Conservation (phyloP, 2,329 filamentous ascomycete species). For the Sclerotinia minor region DNA sequence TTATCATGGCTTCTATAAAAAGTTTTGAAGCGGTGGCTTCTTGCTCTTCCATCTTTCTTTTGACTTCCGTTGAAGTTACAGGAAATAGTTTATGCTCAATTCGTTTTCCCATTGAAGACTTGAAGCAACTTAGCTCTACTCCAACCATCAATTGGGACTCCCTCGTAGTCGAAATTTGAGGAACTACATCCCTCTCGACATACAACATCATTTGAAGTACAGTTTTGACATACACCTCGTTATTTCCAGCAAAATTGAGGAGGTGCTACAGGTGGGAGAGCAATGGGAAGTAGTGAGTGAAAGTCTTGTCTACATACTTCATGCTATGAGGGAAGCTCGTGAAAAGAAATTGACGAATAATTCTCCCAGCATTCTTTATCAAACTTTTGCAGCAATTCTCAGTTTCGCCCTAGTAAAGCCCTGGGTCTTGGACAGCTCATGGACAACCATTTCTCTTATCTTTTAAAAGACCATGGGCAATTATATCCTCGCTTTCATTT, state of each 20-base stretch:
- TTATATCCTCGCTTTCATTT: background rate
- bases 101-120: background rate
- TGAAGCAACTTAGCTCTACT: background rate
- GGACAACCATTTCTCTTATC: accelerated
- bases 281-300: background rate
- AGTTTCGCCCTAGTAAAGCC: background rate
- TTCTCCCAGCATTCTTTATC: background rate
- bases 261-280: background rate
- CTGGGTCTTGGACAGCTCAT: background rate
- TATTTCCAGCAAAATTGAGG: background rate
- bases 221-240: background rate
- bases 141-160: background rate
- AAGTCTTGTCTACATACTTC: background rate
- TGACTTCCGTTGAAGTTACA: background rate
- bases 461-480: background rate
- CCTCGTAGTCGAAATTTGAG: background rate
- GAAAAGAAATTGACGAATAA: background rate
- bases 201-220: background rate
- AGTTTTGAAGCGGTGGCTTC: background rate
- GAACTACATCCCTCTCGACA: background rate
- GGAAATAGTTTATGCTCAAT: background rate
- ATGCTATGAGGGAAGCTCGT: background rate
- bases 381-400: accelerated
- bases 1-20: background rate
- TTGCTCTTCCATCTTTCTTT: background rate